Base-by-base conservation (phyloP, 2,329 filamentous ascomycete genomes). In the Alternaria postmessia region DNA sequence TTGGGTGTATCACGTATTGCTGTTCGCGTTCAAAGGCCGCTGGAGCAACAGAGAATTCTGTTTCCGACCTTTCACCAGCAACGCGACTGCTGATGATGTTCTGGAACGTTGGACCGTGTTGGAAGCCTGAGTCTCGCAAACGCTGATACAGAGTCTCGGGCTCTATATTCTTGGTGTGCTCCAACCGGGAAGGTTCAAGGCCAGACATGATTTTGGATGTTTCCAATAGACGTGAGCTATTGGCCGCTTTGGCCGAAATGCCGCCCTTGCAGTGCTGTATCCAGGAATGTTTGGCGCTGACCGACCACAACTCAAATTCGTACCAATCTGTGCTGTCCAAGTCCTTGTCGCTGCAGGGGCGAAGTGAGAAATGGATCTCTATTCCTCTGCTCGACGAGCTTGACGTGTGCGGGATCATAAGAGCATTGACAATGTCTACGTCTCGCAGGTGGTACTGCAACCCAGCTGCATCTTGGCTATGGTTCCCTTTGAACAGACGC, bases 71-170 rank as follows among this genome's bases (percentile, higher is more conserved):
- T 20, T 38, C 41, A n/a, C 41, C 38, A 5, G 26, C n/a, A n/a
- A 41, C 47, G 3, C 30, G 16, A 48, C 32, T 60, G 6, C 41
- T 18, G n/a, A 38, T 46, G 7, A 61, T 38, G 36, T 62, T 59
- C 47, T 60, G 65, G 47, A 67, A 66, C 20, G 34, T 22, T n/a
- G 63, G 63, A 4, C 64, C 64, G 39, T 67, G 63, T n/a, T 64
- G 38, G 22, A 67, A 47, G 12, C 60, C 55, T 18, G 36, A 38
- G 5, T 41, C 34, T 81, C 76, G 58, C 86, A 87, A 65, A 85
- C 75, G 46, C 75, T 70, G 11, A 30, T 42, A 62, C 1, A 62
- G 22, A 1, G 71, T 62, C 3, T 70, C 61, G 36, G 73, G 68
- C 22, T 79, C 74, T 62, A 54, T 65, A 44, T 32, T 57, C 61